Conservation (phyloP, 1,139 yeast genomes). For the Pichia sp. region DNA sequence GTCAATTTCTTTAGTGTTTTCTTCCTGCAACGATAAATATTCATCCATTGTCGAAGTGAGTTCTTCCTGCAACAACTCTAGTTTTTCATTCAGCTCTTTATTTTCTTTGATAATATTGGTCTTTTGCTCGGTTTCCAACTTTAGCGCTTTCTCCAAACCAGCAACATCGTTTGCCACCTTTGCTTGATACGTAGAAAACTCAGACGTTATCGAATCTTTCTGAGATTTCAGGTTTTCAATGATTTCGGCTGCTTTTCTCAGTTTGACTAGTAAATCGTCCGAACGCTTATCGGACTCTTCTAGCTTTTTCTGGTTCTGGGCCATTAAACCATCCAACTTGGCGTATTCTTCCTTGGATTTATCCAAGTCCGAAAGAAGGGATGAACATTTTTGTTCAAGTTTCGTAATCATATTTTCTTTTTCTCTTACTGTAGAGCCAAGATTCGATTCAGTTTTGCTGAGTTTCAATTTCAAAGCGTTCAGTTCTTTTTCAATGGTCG, state of each 20-base stretch:
- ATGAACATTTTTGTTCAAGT: constrained; percentile 15
- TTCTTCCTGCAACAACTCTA: constrained; percentile 16
- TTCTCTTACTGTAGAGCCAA: constrained; percentile 16
- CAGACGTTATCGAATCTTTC: constrained; percentile 12
- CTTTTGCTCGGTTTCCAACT: constrained; percentile 7
- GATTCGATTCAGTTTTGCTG: constrained; percentile 23
- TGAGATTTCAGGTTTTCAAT: constrained; percentile 33
- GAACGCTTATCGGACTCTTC: constrained; percentile 31
- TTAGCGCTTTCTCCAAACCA: constrained; percentile 5
- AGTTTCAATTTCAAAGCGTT: constrained; percentile 19
- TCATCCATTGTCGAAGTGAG: constrained; percentile 15
- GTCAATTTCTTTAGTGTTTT: constrained; percentile 15
- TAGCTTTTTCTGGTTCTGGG: constrained; percentile 31
- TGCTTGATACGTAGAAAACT: constrained; percentile 11
- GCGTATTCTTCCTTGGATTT: constrained; percentile 22
- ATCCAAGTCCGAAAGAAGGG: constrained; percentile 13
- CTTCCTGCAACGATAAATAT: constrained; percentile 12
- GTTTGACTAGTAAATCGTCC: constrained; percentile 34
- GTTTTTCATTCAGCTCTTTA: constrained; percentile 3
- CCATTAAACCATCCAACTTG: constrained; percentile 25
- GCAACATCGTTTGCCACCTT: constrained; percentile 11
- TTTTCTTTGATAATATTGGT: constrained; percentile 8
- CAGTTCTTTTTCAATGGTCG: constrained; percentile 34
- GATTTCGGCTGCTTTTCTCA: constrained; percentile 39
- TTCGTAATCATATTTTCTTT: constrained; percentile 18